Evolutionary conservation across 1,284 basidiomycete genomes (phyloP), one percentile per base, ranked within the genome.

Genomic region (Boletellus deceptivus): DNA sequence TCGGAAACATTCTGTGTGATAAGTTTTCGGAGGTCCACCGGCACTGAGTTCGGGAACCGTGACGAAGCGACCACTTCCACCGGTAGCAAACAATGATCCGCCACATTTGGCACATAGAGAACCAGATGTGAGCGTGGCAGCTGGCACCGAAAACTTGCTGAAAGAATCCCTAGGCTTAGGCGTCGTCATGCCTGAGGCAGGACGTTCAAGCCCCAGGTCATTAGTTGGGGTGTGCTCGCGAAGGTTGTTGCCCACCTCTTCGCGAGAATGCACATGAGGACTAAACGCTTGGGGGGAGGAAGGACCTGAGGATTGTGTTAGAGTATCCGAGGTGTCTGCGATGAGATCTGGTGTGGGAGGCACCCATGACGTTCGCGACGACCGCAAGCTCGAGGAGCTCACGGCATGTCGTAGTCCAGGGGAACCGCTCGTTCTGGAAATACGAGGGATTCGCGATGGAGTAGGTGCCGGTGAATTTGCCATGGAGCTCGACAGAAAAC

Each of bases 1-100:
- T 50, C 76, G 79, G 68, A 91, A 90, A 62, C 89, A 91, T 37
- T 80, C 75, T 3, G 78, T 75, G 56, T 91, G 89, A 60, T 86
- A 91, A 22, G 76, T 75, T 64, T 77, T 77, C 29, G 75, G 74
- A 36, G 75, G 71, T 25, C 69, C 70, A 64, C 59, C 73, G 54
- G 64, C 63, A 22, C 66, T 70, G 43, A 81, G 78, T 52, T 77
- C 77, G 8, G 86, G 85, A 34, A 89, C 78, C 3, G 84, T 86
- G 25, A 89, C 79, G 65, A 83, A 90, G 51, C 74, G 75, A 34
- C 82, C 79, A 8, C 75, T 75, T 51, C 76, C 75, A 31, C 72
- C 74, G 5, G 75, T 70, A 35, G 75, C 76, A 61, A 88, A 84
- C 40, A 91, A 70, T 6, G 76, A 72, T 18, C 74, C 72, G 13